Evolutionary conservation across 2,329 filamentous ascomycete genomes (phyloP), one percentile per base, ranked within the genome.

Genomic region (Fusarium sp.): DNA sequence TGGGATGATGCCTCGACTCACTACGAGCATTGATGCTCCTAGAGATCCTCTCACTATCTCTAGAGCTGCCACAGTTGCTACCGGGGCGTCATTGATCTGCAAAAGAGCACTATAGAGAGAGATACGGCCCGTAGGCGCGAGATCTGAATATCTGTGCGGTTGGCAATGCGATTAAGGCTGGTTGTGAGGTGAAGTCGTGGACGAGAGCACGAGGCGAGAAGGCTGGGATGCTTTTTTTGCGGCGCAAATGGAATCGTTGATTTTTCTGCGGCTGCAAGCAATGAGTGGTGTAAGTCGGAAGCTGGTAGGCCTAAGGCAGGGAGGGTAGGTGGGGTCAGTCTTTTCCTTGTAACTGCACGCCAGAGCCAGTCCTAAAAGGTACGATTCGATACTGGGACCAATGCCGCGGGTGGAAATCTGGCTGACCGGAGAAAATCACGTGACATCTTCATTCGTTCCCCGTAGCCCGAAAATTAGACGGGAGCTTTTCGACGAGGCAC

Each of bases 31-130:
- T 84, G 83, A 85, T 84, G 85, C 88, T 88, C 87, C 89, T 90
- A 91, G 89, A 91, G 89, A 90, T 87, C 83, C 86, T 90, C 86
- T 87, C 87, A 89, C 85, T 86, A 90, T 90, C 90, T 89, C 90
- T 90, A 91, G 89, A 91, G 88, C 89, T 86, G 80, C 82, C 84
- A 85, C 83, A 80, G 82, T 81, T 89, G 84, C 92, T 95, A 92
- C 86, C 89, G 86, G 77, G 78, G 77, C 80, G 81, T 85, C 87
- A 89, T 89, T 87, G 84, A 85, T 71, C 61, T 71, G 54, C 56
- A 62, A 54, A 65, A 69, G 46, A 33, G 23, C 44, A 62, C 57
- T 59, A 55, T 34, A 51, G 63, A 46, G 61, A 65, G 61, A 58
- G 20, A 59, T 34, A 31, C 33, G 54, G 51, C 56, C 44, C 42